These are phyloP conservation scores for Russula vinacea DNA, from an alignment of 768 basidiomycete species.

Conservation along the genomic window DNA sequence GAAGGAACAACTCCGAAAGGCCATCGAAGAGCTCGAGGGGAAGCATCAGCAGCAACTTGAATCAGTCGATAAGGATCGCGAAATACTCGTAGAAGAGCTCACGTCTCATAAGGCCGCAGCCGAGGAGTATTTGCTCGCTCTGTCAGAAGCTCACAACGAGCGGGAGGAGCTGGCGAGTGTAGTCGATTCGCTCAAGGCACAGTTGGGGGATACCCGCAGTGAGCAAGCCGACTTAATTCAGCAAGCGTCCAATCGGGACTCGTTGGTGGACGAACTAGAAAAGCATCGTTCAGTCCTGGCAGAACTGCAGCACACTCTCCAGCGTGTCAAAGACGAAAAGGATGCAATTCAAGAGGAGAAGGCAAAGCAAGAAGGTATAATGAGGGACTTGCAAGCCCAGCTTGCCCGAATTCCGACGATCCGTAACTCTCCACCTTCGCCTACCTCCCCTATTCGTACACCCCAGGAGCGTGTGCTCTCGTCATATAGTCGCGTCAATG, in stretches of 20 bases:
- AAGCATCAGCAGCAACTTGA: constrained; percentile 51
- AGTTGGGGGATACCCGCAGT: constrained; percentile 54
- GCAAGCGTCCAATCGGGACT: constrained; percentile 72
- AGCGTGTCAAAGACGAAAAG: constrained; percentile 79
- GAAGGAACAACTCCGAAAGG: constrained; percentile 43
- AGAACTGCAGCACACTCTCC: constrained; percentile 74
- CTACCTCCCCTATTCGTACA: constrained; percentile 47
- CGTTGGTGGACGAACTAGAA: constrained; percentile 71
- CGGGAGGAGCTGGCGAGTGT: constrained; percentile 44
- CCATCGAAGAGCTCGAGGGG: constrained; percentile 49
- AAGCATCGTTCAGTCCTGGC: constrained; percentile 70
- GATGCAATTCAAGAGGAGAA: constrained; percentile 74
- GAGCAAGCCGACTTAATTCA: constrained; percentile 63
- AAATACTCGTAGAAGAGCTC: constrained; percentile 50
- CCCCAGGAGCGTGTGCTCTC: constrained; percentile 46
- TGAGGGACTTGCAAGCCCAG: constrained; percentile 79
- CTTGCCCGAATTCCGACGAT: constrained; percentile 49
- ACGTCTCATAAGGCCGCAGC: constrained; percentile 48
- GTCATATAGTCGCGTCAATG: constrained; percentile 55
- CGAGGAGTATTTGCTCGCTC: constrained; percentile 41
- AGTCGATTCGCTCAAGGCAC: constrained; percentile 50
- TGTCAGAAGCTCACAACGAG: constrained; percentile 42
- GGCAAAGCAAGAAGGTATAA: constrained; percentile 57
- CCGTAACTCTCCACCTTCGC: constrained; percentile 41
- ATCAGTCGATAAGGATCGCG: constrained; percentile 39